Percentiles rank a stretch among this genome's conserved stretches.
Conservation (phyloP, 2,329 filamentous ascomycete species). For the Trichoderma sp. region DNA sequence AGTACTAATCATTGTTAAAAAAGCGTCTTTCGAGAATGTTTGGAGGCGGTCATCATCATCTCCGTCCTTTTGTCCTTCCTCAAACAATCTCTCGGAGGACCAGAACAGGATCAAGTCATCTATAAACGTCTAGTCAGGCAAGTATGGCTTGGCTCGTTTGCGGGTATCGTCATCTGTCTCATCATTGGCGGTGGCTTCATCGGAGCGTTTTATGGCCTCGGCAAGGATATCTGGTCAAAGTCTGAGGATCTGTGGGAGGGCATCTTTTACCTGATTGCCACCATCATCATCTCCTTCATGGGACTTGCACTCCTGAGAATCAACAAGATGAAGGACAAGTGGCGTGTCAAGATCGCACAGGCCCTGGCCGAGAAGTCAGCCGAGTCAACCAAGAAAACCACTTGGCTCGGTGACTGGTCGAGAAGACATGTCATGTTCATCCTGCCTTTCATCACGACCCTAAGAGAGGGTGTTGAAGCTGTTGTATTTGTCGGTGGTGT, state of each 20-base stretch:
- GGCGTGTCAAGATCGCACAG: constrained; percentile 70
- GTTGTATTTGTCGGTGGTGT: constrained; percentile 81
- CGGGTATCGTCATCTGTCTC: constrained; percentile 62
- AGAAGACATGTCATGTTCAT: constrained; percentile 78
- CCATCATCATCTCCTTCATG: constrained; percentile 71
- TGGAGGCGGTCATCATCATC: constrained; percentile 77
- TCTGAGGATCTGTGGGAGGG: constrained; percentile 75
- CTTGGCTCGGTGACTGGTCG: constrained; percentile 49
- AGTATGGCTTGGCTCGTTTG: constrained; percentile 64
- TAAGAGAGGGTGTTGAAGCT: constrained; percentile 75
- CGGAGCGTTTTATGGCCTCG: constrained; percentile 67
- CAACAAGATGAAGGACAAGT: constrained; percentile 75
- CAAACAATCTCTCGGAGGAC: constrained; percentile 69
- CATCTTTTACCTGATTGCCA: constrained; percentile 66
- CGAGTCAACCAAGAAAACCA: constrained; percentile 39
- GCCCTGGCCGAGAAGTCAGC: constrained; percentile 54
- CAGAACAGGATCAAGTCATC: constrained; percentile 51
- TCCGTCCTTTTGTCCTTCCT: constrained; percentile 78
- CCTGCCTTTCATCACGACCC: constrained; percentile 74
- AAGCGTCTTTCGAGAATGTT: constrained; percentile 71
- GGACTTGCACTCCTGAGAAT: constrained; percentile 74
- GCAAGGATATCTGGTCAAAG: constrained; percentile 59
- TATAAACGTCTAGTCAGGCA: constrained; percentile 39
- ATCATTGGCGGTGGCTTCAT: constrained; percentile 65
- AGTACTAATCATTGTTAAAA: neutral